Conservation (phyloP, 371 early-diverging fungal species). For the Haplosporangium sp. region DNA sequence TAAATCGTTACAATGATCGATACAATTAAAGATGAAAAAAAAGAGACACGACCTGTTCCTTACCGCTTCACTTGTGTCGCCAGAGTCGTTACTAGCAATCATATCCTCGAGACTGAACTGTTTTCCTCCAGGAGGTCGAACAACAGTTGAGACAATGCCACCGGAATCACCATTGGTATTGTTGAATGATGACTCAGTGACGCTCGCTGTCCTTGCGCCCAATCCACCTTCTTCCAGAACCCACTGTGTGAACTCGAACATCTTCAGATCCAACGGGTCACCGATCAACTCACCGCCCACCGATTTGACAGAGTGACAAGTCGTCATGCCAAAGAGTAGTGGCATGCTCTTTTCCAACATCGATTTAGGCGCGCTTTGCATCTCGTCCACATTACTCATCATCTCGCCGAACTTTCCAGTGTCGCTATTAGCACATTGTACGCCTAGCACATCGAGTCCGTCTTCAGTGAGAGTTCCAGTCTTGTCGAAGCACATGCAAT, state of each 20-base stretch:
- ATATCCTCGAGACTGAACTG: slow-evolving; percentile 57
- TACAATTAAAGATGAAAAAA: not conserved
- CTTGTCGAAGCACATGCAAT: slow-evolving; percentile 99
- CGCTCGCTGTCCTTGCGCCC: slow-evolving; percentile 23
- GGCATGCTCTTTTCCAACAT: slow-evolving; percentile 48
- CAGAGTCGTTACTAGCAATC: slow-evolving; percentile 23
- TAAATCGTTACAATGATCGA: not conserved
- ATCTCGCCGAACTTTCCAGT: slow-evolving; percentile 60
- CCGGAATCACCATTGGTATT: slow-evolving; percentile 20
- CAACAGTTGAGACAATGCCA: slow-evolving; percentile 83
- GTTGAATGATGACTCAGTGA: slow-evolving; percentile 2
- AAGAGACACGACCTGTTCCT: not conserved
- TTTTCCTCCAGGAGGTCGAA: slow-evolving; percentile 83
- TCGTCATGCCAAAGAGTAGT: slow-evolving; percentile 85
- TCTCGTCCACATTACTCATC: slow-evolving; percentile 37
- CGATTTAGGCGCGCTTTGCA: slow-evolving; percentile 28
- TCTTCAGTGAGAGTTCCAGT: slow-evolving; percentile 99
- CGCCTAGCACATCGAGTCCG: slow-evolving; percentile 95
- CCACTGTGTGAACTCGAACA: slow-evolving; percentile 98
- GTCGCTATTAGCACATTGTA: slow-evolving; percentile 64
- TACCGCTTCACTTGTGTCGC: slow-evolving; percentile 18
- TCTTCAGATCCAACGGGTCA: slow-evolving; percentile 98
- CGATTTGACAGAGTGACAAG: slow-evolving; percentile 96
- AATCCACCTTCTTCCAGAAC: slow-evolving; percentile 85
- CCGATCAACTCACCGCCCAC: slow-evolving; percentile 92